phyloP scores from a whole-genome alignment of 352 stramenopile genomes.

The Pythium guiyangense region DNA sequence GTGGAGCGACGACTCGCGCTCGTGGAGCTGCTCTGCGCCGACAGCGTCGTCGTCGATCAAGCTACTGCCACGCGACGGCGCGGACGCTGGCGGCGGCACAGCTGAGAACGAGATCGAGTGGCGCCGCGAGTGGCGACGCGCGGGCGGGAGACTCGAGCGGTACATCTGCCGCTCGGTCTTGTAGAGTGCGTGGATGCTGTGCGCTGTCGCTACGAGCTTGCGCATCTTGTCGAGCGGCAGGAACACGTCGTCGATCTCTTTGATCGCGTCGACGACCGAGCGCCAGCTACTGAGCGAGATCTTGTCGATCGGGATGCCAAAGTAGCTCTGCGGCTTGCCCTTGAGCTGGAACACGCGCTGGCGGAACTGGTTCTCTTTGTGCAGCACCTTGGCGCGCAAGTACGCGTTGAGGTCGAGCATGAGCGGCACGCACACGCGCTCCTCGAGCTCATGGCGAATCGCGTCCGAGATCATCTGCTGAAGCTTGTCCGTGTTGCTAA shows the following conservation, averaged over 20 bases:
- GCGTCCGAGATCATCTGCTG: constrained; percentile 76
- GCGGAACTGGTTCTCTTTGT: constrained; percentile 75
- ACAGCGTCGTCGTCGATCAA: neutral
- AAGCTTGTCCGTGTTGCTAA: constrained; percentile 71
- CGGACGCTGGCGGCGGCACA: constrained; percentile 6
- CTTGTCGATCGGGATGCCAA: constrained; percentile 74
- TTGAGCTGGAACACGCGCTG: constrained; percentile 58
- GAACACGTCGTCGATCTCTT: constrained; percentile 80
- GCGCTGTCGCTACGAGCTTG: constrained; percentile 65
- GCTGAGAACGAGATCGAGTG: constrained; percentile 31
- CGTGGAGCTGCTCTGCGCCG: neutral
- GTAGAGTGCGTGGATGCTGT: constrained; percentile 73
- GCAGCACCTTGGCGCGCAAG: constrained; percentile 39
- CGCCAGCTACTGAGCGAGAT: constrained; percentile 78
- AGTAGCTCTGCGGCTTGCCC: constrained; percentile 76
- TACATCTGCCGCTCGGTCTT: constrained; percentile 55
- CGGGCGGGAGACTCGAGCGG: constrained; percentile 18
- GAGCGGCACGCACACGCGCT: constrained; percentile 73
- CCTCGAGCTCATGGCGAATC: constrained; percentile 80
- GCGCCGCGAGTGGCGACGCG: constrained; percentile 21
- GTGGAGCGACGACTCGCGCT: constrained; percentile 6
- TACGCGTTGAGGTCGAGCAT: constrained; percentile 53
- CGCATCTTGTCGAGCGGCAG: constrained; percentile 82
- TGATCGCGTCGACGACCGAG: constrained; percentile 63
- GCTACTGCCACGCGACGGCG: constrained; percentile 1